phyloP scores from a whole-genome alignment of 768 basidiomycete species.

The Mycena olivaceomarginata region DNA sequence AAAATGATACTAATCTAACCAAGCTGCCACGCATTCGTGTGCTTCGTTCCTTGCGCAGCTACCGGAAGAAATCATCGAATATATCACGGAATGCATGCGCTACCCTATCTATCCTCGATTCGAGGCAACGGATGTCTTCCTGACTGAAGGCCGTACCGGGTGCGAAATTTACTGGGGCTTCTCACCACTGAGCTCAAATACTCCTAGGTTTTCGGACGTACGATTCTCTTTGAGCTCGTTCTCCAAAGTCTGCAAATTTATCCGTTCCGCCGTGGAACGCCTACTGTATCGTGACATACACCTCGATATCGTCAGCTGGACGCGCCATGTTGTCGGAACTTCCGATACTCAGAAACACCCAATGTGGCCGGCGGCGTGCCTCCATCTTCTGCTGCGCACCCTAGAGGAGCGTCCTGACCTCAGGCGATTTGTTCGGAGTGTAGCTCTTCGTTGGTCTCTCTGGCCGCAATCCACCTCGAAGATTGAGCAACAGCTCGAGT shows the following conservation, averaged over 20 bases:
- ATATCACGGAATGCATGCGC: slow-evolving; percentile 49
- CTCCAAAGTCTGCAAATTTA: slow-evolving; percentile 46
- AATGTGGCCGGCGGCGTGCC: slow-evolving; percentile 50
- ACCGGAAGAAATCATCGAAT: slow-evolving; percentile 50
- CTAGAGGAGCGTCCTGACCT: slow-evolving; percentile 50
- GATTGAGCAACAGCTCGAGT: slow-evolving; percentile 1
- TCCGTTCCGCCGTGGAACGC: slow-evolving; percentile 48
- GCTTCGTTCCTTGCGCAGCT: slow-evolving; percentile 41
- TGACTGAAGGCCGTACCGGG: slow-evolving; percentile 28
- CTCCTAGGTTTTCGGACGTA: slow-evolving; percentile 44
- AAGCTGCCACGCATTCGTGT: not conserved
- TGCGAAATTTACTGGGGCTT: slow-evolving; percentile 30
- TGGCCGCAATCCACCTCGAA: too few species aligned
- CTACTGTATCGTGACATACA: slow-evolving; percentile 54
- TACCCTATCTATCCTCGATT: slow-evolving; percentile 41
- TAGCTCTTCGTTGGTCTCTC: slow-evolving; percentile 21
- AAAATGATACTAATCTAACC: not conserved
- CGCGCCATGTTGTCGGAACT: slow-evolving; percentile 26
- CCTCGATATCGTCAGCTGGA: slow-evolving; percentile 53
- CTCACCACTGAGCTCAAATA: slow-evolving; percentile 34
- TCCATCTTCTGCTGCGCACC: slow-evolving; percentile 50
- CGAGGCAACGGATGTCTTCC: slow-evolving; percentile 45
- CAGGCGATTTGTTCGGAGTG: slow-evolving; percentile 36
- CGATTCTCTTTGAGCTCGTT: slow-evolving; percentile 52
- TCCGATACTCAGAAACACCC: slow-evolving; percentile 48